A percentile compares a stretch with the other conserved stretches of the same genome.
Conservation (phyloP, 805 yeast species). For the Debaryomyces castellii region DNA sequence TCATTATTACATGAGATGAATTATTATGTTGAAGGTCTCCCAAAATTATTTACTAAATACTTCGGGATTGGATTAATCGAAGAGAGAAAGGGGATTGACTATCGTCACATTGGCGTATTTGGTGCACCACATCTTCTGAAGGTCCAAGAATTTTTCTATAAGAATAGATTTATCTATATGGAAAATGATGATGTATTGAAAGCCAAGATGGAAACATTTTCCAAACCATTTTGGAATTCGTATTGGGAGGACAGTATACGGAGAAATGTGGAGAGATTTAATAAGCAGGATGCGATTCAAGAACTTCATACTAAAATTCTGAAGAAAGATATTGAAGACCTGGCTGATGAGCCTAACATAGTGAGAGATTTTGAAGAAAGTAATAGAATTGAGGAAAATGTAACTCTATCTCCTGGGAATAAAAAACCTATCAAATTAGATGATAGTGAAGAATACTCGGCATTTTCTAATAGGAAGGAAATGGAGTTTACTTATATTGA, state of each 20-base stretch:
- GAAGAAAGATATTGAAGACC: slow-evolving; percentile 5
- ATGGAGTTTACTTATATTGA: neutral
- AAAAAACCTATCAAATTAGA: neutral
- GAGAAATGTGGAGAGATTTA: slow-evolving; percentile 36
- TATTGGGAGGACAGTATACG: slow-evolving; percentile 49
- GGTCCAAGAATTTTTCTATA: slow-evolving; percentile 53
- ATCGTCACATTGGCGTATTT: slow-evolving; percentile 39
- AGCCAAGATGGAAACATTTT: slow-evolving; percentile 28
- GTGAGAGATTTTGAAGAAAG: neutral
- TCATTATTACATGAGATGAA: slow-evolving; percentile 67
- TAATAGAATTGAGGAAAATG: neutral
- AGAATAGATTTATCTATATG: slow-evolving; percentile 45
- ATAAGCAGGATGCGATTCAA: slow-evolving; percentile 37
- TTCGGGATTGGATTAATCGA: slow-evolving; percentile 45
- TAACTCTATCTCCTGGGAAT: neutral
- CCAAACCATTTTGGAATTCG: slow-evolving; percentile 50
- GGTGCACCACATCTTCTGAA: slow-evolving; percentile 60
- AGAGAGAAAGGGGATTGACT: slow-evolving; percentile 9
- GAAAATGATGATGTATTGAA: slow-evolving; percentile 25
- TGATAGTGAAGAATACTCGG: neutral
- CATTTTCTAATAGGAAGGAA: neutral
- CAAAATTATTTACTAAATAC: slow-evolving; percentile 35
- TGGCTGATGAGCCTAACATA: slow-evolving; percentile 3
- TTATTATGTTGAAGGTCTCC: slow-evolving; percentile 48
- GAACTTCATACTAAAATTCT: slow-evolving; percentile 12